A percentile compares a stretch with the other conserved stretches of the same genome.
Conservation (phyloP, 2,329 filamentous ascomycete species). For the Colletotrichum falcatum region DNA sequence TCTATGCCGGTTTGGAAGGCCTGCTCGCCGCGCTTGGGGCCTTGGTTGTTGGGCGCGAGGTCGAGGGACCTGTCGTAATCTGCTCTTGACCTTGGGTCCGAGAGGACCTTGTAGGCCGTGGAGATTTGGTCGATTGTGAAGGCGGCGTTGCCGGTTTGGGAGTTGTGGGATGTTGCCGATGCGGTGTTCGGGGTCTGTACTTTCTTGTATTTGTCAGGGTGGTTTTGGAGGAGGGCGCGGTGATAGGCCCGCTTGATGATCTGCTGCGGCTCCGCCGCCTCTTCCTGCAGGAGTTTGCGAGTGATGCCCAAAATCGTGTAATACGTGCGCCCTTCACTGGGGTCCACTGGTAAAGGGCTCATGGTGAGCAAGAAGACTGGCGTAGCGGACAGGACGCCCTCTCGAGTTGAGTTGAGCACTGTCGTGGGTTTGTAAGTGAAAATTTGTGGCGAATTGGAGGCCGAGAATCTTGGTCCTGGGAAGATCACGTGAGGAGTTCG, state of each 20-base stretch:
- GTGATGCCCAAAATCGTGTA: constrained; percentile 72
- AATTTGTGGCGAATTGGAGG: constrained; percentile 36
- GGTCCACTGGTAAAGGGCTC: constrained; percentile 30
- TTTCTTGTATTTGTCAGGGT: constrained; percentile 68
- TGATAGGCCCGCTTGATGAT: constrained; percentile 73
- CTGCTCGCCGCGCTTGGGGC: constrained; percentile 42
- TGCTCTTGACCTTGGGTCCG: constrained; percentile 59
- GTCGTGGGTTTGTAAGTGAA: constrained; percentile 27
- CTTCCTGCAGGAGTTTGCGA: constrained; percentile 58
- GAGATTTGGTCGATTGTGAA: constrained; percentile 75
- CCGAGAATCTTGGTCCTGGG: constrained; percentile 1
- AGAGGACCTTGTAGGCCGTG: constrained; percentile 68
- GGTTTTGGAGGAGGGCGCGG: constrained; percentile 72
- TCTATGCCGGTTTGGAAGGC: constrained; percentile 71
- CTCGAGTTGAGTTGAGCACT: constrained; percentile 16
- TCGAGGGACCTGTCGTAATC: constrained; percentile 67
- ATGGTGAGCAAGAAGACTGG: constrained; percentile 29
- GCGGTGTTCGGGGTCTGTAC: constrained; percentile 22
- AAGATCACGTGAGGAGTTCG: constrained; percentile 34
- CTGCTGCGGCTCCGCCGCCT: constrained; percentile 52
- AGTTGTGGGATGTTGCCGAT: constrained; percentile 33
- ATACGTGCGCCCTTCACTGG: constrained; percentile 57
- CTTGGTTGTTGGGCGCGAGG: constrained; percentile 47
- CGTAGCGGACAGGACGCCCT: constrained; percentile 36
- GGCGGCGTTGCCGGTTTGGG: neutral